Base-by-base conservation (phyloP, 2,329 filamentous ascomycete species). In the Sarocladium kiliense region DNA sequence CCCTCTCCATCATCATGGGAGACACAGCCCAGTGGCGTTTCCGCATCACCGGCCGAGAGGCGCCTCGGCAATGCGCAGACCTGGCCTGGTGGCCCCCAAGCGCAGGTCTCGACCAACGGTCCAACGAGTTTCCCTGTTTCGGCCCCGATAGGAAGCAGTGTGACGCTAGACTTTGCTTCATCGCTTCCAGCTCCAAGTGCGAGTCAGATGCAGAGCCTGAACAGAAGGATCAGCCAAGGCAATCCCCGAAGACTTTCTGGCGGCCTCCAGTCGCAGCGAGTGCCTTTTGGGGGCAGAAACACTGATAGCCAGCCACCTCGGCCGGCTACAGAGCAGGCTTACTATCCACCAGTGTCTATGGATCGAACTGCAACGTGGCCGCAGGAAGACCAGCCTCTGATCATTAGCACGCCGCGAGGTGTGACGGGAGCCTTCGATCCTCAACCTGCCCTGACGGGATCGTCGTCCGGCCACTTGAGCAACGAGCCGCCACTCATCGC, bases 371-470 rank as follows among this genome's bases (percentile, higher is more conserved):
- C 32, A 12, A 53, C 51, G 2, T 58, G 54, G 69, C 53, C 59
- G 1, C 62, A 66, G 18, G 62, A 77, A 25, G 79, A 83, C 36
- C 76, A 77, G 54, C 80, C 81, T 3, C 71, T 84, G 25, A 84
- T 84, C 54, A 83, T 85, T 64, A 84, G 81, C 65, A 84, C 81
- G 3, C 81, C 81, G 1, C 74, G 69, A 10, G 81, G 81, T 16
- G 73, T 84, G 9, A 69, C 74, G 0, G 81, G 81, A 2, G 78
- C 76, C 1, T 81, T 76, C 58, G 80, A 84, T 56, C 34, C 50
- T 9, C 50, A 39, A 18, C 32, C 32, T 18, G 14, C n/a, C 19
- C 18, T 23, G 18, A 23, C 47, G 11, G n/a, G 18, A 7, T 36
- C 30, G 21, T 14, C 63, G 18, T 67, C 68, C n/a, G 41, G 23